Conservation (phyloP, 2,329 filamentous ascomycete genomes). For the Eutypella sp. region DNA sequence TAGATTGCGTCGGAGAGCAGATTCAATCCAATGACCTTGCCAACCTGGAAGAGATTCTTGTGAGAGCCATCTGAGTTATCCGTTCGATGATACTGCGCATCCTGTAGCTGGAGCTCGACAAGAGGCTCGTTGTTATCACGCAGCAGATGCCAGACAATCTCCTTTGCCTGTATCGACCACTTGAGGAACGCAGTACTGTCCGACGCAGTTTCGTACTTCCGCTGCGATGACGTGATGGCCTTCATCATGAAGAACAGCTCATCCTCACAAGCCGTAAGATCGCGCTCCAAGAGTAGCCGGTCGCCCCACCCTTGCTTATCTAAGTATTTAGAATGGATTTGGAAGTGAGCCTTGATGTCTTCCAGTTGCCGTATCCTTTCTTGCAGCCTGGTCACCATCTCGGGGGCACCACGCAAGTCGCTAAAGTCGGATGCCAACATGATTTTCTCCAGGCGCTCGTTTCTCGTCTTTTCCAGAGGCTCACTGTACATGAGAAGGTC, state of each 20-base stretch:
- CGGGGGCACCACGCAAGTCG: slow-evolving; percentile 86
- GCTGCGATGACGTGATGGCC: slow-evolving; percentile 92
- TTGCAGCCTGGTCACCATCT: slow-evolving; percentile 87
- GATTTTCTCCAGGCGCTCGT: slow-evolving; percentile 92
- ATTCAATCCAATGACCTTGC: slow-evolving; percentile 83
- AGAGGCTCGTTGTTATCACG: slow-evolving; percentile 81
- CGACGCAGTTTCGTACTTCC: slow-evolving; percentile 69
- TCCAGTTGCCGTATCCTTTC: slow-evolving; percentile 89
- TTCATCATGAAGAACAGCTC: slow-evolving; percentile 99
- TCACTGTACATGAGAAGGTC: slow-evolving; percentile 96
- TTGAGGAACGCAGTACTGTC: slow-evolving; percentile 76
- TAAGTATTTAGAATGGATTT: slow-evolving; percentile 81
- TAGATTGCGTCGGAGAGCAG: slow-evolving; percentile 87
- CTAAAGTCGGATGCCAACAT: slow-evolving; percentile 99
- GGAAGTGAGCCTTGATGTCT: slow-evolving; percentile 95
- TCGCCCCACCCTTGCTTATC: slow-evolving; percentile 92
- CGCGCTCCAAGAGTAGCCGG: slow-evolving; percentile 79
- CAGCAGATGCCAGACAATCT: slow-evolving; percentile 97
- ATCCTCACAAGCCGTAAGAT: slow-evolving; percentile 85
- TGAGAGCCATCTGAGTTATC: slow-evolving; percentile 98
- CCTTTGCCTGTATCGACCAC: slow-evolving; percentile 89
- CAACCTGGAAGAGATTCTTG: slow-evolving; percentile 84
- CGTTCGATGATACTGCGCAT: slow-evolving; percentile 88
- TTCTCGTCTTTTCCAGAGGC: slow-evolving; percentile 94
- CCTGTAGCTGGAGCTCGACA: slow-evolving; percentile 86